Evolutionary conservation across 1,284 basidiomycete genomes (phyloP).

Genomic region (Gomphus sp.): DNA sequence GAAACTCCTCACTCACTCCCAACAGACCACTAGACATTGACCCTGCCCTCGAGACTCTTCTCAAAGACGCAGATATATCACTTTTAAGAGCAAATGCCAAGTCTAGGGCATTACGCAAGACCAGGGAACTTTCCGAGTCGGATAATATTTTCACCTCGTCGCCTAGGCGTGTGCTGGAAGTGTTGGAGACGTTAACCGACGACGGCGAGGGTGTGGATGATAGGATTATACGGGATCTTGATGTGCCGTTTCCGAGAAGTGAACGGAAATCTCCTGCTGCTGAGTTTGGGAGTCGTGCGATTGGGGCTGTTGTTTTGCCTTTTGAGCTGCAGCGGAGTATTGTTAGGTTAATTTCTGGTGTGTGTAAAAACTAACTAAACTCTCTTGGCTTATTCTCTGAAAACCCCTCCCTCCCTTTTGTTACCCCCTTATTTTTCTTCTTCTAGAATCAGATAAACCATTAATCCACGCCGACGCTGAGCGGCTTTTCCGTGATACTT

Average conservation of each 20-base stretch:
- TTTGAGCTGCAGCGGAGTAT: conserved; percentile 57
- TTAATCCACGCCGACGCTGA: conserved; percentile 59
- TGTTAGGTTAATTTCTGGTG: conserved; percentile 49
- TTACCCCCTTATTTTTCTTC: neutral
- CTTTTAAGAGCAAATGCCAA: too few species aligned
- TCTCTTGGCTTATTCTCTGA: conserved; percentile 9
- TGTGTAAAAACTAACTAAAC: conserved; percentile 14
- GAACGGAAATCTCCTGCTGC: conserved; percentile 75
- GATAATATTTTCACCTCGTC: too few species aligned
- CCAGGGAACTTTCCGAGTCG: too few species aligned
- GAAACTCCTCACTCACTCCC: too few species aligned
- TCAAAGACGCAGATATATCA: too few species aligned
- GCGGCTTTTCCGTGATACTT: conserved; percentile 54
- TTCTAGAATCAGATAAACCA: conserved; percentile 51
- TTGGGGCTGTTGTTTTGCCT: conserved; percentile 65
- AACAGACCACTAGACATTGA: too few species aligned
- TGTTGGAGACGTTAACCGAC: too few species aligned
- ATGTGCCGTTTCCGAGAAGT: conserved; percentile 21
- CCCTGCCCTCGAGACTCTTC: too few species aligned
- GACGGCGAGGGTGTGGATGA: too few species aligned
- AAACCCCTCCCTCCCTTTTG: neutral
- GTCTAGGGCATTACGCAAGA: too few species aligned
- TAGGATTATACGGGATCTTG: too few species aligned
- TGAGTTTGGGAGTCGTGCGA: conserved; percentile 59
- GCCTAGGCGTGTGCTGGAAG: too few species aligned